phyloP scores from a whole-genome alignment of 352 stramenopile genomes.

The Phytophthora ohioensis region DNA sequence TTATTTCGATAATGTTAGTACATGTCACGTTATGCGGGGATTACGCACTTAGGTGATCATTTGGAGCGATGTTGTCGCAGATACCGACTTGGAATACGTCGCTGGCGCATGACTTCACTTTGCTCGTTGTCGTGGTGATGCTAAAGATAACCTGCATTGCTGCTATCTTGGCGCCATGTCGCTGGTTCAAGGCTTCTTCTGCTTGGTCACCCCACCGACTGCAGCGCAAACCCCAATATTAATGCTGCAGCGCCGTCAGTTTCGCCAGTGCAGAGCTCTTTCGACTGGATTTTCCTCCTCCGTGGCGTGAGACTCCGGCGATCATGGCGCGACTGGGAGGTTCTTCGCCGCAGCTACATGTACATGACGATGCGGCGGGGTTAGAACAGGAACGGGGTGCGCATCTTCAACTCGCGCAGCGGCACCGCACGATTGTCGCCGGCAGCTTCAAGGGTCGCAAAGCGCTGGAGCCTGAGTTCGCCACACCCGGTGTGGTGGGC shows the following conservation, averaged over 20 bases:
- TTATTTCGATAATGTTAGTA: background rate
- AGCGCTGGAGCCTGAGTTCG: slow-evolving; percentile 55
- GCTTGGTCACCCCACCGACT: background rate
- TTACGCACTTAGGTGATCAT: slow-evolving; percentile 21
- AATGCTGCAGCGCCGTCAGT: background rate
- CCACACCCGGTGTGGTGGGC: slow-evolving; percentile 56
- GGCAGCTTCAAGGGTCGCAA: slow-evolving; percentile 57
- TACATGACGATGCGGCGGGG: slow-evolving; percentile 6
- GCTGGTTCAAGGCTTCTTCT: slow-evolving; percentile 18
- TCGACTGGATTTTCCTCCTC: slow-evolving; percentile 27
- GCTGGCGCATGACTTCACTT: slow-evolving; percentile 5
- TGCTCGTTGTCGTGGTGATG: slow-evolving; percentile 13
- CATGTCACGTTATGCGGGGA: slow-evolving; percentile 11
- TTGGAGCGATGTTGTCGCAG: slow-evolving; percentile 21
- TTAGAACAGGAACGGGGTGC: slow-evolving; percentile 58
- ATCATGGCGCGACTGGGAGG: slow-evolving; percentile 31
- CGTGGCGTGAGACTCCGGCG: slow-evolving; percentile 16
- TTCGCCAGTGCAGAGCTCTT: slow-evolving; percentile 8
- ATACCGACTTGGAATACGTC: background rate
- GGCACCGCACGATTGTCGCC: slow-evolving; percentile 63
- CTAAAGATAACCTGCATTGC: slow-evolving; percentile 7
- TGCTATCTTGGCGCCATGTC: slow-evolving; percentile 18
- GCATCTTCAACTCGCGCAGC: slow-evolving; percentile 75
- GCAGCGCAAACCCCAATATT: slow-evolving; percentile 15
- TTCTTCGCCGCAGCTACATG: slow-evolving; percentile 4